Percentiles rank a stretch among this genome's conserved stretches.
These are phyloP conservation scores for Linderniella brevidens DNA, from an alignment of 257 asterid genomes.

Conservation along the genomic window DNA sequence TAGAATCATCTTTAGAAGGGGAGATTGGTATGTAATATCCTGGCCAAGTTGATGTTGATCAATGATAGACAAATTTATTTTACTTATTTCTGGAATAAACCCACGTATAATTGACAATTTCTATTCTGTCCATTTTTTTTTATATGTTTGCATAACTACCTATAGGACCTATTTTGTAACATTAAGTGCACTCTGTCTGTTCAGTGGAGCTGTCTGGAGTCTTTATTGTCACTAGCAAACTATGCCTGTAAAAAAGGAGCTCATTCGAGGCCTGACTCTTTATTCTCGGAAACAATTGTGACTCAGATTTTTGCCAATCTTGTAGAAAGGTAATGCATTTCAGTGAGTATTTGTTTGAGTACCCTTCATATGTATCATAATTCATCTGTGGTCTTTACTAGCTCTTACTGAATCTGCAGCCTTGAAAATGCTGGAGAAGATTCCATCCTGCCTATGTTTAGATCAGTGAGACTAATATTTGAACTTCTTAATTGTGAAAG, in stretches of 20 bases:
- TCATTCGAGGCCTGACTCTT: constrained; percentile 15
- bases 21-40: neutral
- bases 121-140: constrained; percentile 1
- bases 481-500: constrained; percentile 40
- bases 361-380: neutral
- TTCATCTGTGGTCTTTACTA: constrained; percentile 1
- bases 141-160: neutral
- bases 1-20: no score
- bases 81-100: no score
- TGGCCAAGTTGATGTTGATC: no score
- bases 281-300: constrained; percentile 34
- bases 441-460: constrained; percentile 66
- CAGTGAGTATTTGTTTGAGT: neutral
- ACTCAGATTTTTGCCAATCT: constrained; percentile 48
- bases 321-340: constrained; percentile 41
- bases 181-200: constrained; percentile 11
- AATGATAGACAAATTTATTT: no score
- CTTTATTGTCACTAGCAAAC: constrained; percentile 42
- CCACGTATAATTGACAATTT: neutral
- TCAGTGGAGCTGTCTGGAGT: constrained; percentile 84
- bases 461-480: constrained; percentile 61
- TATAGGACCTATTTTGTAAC: neutral
- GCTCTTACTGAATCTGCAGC: constrained; percentile 25
- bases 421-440: constrained; percentile 88
- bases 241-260: constrained; percentile 29